Evolutionary conservation across 2,329 filamentous ascomycete species (phyloP), one percentile per base, ranked within the genome.

Genomic region (Amylocarpus encephaloides): DNA sequence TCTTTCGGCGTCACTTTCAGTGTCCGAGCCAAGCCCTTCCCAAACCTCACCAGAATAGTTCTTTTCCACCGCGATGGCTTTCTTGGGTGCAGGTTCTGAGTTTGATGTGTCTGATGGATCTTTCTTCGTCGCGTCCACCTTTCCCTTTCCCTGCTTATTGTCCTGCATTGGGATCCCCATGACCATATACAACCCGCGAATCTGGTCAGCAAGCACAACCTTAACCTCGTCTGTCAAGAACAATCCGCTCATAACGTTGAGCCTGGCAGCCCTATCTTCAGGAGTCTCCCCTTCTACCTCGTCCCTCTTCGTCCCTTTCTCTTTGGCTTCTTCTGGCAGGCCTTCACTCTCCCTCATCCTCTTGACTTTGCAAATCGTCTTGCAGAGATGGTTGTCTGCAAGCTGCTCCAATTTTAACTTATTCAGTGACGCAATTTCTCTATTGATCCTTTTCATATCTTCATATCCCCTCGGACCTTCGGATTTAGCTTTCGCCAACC

Each of bases 381-480:
- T 76, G 51, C 71, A 67, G 43, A 80, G 59, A 58, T 76, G 71
- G 42, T 70, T 67, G 43, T 72, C 68, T 2, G 72, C 73, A 7
- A 72, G 64, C 30, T 66, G 66, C n/a, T 66, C 61, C 34, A 75
- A 57, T 54, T 79, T 71, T 43, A 80, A 63, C 4, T 61, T 67
- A 65, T 80, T 80, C 48, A 79, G 58, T 11, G 71, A 73, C 30
- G 69, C 67, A 46, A 78, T 73, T 59, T 81, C 86, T 32, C 77
- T 75, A 54, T 87, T 78, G 30, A 91, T 69, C 16, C 85, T 73
- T 51, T 72, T 69, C 18, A 78, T 70, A 61, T 82, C 80, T 40
- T 76, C 75, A 7, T 68, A 56, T 1, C 67, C 64, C 13, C 69
- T 60, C 46, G 26, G 5, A 1, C 46, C 46, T 71, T 73, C 46